These are phyloP conservation scores for Capronia americana DNA, from an alignment of 2,329 filamentous ascomycete species.

Conservation along the genomic window DNA sequence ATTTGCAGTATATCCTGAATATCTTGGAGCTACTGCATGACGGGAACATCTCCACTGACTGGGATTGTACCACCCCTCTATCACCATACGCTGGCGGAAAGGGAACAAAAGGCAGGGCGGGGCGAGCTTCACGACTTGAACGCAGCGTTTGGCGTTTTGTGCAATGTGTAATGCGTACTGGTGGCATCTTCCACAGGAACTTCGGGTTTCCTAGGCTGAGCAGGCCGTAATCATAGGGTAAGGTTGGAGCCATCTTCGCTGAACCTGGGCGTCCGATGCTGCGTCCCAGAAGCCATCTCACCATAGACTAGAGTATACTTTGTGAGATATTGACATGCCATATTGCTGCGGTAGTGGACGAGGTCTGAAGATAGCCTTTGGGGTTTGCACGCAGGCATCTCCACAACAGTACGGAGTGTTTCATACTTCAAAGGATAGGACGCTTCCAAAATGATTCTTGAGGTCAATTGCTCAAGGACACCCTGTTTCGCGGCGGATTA, in stretches of 20 bases:
- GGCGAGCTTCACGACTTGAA: slow-evolving; percentile 31
- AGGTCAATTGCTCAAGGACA: neutral
- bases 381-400: neutral
- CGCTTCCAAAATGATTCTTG: neutral
- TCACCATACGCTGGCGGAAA: slow-evolving; percentile 11
- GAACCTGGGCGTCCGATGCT: neutral
- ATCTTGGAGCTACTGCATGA: neutral
- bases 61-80: neutral
- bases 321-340: slow-evolving; percentile 24
- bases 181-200: slow-evolving; percentile 23
- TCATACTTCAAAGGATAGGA: neutral
- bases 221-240: slow-evolving; percentile 3
- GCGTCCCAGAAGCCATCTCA: slow-evolving; percentile 17
- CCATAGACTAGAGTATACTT: slow-evolving; percentile 33
- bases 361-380: neutral
- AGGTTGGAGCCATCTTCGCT: slow-evolving; percentile 3
- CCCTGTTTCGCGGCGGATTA: slow-evolving; percentile 11
- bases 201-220: neutral
- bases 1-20: slow-evolving; percentile 2
- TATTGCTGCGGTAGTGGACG: neutral
- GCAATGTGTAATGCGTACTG: slow-evolving; percentile 27
- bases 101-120: slow-evolving; percentile 13
- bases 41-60: neutral
- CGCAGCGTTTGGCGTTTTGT: slow-evolving; percentile 37
- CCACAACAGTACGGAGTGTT: neutral